Percentiles rank a stretch among this genome's conserved stretches.
Evolutionary conservation across 2,329 filamentous ascomycete genomes (phyloP).

Genomic region (Pestalotiopsis fici): DNA sequence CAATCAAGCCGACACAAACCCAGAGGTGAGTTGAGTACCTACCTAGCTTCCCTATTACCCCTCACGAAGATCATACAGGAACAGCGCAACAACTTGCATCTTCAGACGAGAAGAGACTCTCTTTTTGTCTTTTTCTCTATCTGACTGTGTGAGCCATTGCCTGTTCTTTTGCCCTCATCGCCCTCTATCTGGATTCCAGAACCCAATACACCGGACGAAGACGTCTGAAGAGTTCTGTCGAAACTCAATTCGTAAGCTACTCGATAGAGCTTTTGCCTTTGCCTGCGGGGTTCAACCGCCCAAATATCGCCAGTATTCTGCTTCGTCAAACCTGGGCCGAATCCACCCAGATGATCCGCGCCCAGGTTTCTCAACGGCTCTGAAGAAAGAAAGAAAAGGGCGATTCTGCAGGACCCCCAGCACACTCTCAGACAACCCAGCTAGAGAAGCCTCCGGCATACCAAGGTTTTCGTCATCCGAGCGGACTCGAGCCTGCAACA

Average conservation of each 20-base stretch:
- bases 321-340: neutral
- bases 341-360: neutral
- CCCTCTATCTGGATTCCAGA: neutral
- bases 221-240: conserved; percentile 10
- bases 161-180: neutral
- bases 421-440: conserved; percentile 4
- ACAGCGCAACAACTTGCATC: conserved; percentile 2
- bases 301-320: neutral
- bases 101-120: neutral
- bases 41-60: conserved; percentile 14
- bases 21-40: conserved; percentile 14
- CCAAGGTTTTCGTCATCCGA: conserved; percentile 1
- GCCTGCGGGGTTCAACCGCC: neutral
- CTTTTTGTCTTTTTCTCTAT: neutral
- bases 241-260: neutral
- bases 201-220: conserved; percentile 3
- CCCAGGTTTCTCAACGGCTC: conserved; percentile 8
- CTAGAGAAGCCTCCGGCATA: neutral
- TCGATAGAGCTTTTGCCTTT: conserved; percentile 2
- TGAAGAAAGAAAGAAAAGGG: neutral
- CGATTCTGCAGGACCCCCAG: neutral
- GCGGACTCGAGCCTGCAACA: conserved; percentile 8
- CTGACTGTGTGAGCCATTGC: neutral
- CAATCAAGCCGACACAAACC: neutral
- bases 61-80: conserved; percentile 27